phyloP scores from a whole-genome alignment of 108 stramenopile species.

The Skeletonema marinoi region DNA sequence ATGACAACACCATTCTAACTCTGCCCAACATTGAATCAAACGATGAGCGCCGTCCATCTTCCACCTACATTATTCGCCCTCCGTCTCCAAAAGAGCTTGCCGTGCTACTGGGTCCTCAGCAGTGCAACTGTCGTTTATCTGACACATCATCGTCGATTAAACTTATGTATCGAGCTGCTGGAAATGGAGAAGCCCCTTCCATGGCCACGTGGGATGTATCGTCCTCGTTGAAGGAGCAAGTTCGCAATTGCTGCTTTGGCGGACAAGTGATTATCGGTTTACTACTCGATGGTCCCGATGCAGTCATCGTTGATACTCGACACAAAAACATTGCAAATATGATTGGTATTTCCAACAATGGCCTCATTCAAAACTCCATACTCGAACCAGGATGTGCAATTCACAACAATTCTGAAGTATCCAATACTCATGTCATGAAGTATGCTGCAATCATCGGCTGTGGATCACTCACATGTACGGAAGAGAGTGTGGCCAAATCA shows the following conservation, averaged over 20 bases:
- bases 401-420: constrained; percentile 63
- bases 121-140: constrained; percentile 28
- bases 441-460: constrained; percentile 61
- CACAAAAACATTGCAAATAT: neutral
- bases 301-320: neutral
- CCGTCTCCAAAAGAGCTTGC: constrained; percentile 9
- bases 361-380: constrained; percentile 56
- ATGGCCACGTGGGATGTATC: constrained; percentile 31
- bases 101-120: constrained; percentile 14
- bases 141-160: neutral
- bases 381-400: constrained; percentile 58
- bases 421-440: constrained; percentile 59
- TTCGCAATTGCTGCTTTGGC: constrained; percentile 56
- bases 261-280: constrained; percentile 54
- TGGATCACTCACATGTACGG: constrained; percentile 49
- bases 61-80: constrained; percentile 31
- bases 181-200: constrained; percentile 24
- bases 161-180: constrained; percentile 40
- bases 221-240: constrained; percentile 32
- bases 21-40: constrained; percentile 19
- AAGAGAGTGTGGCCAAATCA: neutral
- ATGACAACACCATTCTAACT: constrained; percentile 13
- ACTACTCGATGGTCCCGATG: constrained; percentile 14
- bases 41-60: constrained; percentile 15
- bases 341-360: constrained; percentile 64